Conservation (phyloP, 2,329 filamentous ascomycete species). For the Aspergillus arachidicola region DNA sequence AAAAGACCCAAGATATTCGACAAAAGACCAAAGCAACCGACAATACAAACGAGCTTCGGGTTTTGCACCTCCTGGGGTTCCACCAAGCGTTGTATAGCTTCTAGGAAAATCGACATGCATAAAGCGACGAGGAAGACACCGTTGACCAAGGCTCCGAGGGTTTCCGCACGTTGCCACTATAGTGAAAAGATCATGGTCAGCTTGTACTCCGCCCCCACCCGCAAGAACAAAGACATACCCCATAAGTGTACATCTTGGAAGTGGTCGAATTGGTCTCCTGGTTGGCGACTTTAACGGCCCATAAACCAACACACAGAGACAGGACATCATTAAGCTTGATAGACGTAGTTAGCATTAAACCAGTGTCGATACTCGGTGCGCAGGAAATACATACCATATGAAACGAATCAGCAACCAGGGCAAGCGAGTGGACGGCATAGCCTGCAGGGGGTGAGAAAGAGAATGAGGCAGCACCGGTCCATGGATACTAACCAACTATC, state of each 20-base stretch:
- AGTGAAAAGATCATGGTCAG: conserved; percentile 12
- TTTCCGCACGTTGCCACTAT: conserved; percentile 95
- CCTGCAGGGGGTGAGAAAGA: conserved; percentile 47
- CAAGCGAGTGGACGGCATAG: conserved; percentile 85
- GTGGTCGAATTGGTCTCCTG: conserved; percentile 73
- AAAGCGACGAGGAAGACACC: conserved; percentile 96
- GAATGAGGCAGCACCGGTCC: neutral
- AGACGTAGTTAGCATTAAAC: conserved; percentile 1
- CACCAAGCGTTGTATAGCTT: conserved; percentile 88
- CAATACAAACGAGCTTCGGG: conserved; percentile 83
- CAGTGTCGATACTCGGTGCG: neutral
- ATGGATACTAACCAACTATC: conserved; percentile 60
- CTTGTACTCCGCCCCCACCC: neutral
- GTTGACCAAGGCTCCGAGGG: conserved; percentile 92
- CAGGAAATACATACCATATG: conserved; percentile 73
- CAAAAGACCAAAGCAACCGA: conserved; percentile 80
- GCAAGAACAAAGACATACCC: conserved; percentile 52
- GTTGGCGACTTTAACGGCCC: conserved; percentile 89
- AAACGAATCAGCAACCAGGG: conserved; percentile 93
- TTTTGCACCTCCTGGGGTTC: conserved; percentile 86
- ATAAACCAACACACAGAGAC: conserved; percentile 86
- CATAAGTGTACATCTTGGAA: conserved; percentile 93
- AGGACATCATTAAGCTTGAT: conserved; percentile 91
- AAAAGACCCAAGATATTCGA: conserved; percentile 90
- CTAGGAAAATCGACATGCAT: conserved; percentile 93